A percentile compares a stretch with the other conserved stretches of the same genome.
Evolutionary conservation across 208 protist species (phyloP).

Genomic region (Crithidia acanthocephali): DNA sequence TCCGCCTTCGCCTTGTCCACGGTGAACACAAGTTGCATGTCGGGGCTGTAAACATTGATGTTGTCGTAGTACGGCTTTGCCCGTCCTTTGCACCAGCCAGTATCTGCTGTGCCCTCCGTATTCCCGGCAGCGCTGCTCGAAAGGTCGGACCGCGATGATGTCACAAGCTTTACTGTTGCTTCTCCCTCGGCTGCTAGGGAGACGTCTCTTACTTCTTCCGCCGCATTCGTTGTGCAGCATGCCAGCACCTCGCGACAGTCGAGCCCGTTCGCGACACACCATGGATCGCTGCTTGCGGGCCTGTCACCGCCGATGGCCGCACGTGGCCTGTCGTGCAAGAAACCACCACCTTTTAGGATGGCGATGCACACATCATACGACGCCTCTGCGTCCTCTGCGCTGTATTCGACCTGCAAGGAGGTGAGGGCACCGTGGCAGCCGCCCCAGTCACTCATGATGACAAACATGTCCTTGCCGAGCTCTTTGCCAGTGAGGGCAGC

Average conservation of each 20-base stretch:
- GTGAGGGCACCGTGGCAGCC: slow-evolving; percentile 53
- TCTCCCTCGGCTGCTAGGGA: background rate
- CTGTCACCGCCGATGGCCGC: background rate
- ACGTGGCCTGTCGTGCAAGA: background rate
- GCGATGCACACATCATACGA: slow-evolving; percentile 53
- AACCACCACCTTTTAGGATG: slow-evolving; percentile 39
- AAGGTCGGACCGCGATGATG: background rate
- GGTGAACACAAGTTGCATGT: slow-evolving; percentile 56
- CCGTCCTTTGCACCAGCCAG: slow-evolving; percentile 39
- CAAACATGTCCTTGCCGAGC: slow-evolving; percentile 51
- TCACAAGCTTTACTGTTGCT: background rate
- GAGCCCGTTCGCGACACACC: slow-evolving; percentile 3
- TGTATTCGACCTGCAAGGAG: slow-evolving; percentile 58
- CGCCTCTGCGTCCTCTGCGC: slow-evolving; percentile 57
- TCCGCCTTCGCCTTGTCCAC: slow-evolving; percentile 61
- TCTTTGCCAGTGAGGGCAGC: slow-evolving; percentile 33
- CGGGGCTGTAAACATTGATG: slow-evolving; percentile 52
- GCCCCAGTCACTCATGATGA: slow-evolving; percentile 66
- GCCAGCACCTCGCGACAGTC: slow-evolving; percentile 31
- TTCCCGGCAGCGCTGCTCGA: background rate
- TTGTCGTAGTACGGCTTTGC: slow-evolving; percentile 72
- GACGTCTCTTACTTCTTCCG: background rate
- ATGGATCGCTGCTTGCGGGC: background rate
- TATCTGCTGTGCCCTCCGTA: background rate
- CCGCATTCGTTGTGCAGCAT: slow-evolving; percentile 11